Conservation (phyloP, 352 stramenopile genomes). For the Phytophthora lateralis region DNA sequence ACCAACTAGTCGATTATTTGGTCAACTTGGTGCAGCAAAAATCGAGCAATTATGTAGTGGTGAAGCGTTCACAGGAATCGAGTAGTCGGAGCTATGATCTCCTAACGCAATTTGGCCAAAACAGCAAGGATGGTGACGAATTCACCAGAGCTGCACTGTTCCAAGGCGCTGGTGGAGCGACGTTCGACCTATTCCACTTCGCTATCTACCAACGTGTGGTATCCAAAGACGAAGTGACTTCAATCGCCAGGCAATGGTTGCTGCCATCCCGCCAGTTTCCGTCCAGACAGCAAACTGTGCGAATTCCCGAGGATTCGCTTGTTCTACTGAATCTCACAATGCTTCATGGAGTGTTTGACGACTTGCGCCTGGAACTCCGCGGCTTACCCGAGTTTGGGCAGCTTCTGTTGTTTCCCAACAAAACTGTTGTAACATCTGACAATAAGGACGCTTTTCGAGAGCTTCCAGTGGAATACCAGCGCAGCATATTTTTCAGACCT, state of each 20-base stretch:
- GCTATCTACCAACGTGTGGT: constrained; percentile 57
- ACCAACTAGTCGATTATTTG: constrained; percentile 64
- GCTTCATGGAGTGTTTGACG: constrained; percentile 66
- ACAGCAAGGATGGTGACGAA: constrained; percentile 6
- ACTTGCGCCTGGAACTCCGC: constrained; percentile 58
- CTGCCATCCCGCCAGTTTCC: constrained; percentile 53
- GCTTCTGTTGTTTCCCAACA: constrained; percentile 60
- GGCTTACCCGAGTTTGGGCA: constrained; percentile 51
- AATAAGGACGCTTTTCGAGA: constrained; percentile 52
- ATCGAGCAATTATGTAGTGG: constrained; percentile 16
- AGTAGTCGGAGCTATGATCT: constrained; percentile 5
- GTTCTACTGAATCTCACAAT: constrained; percentile 56
- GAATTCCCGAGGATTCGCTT: constrained; percentile 51
- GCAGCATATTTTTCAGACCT: constrained; percentile 56
- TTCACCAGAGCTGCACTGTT: constrained; percentile 42
- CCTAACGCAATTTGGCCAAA: not conserved
- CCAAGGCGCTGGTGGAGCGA: constrained; percentile 48
- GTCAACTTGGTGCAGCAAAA: constrained; percentile 48
- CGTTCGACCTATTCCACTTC: constrained; percentile 79
- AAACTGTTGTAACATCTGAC: constrained; percentile 35
- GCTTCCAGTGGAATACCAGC: constrained; percentile 52
- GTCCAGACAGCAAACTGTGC: constrained; percentile 31
- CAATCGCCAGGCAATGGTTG: constrained; percentile 38
- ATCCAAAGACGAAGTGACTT: constrained; percentile 27
- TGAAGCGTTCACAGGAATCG: constrained; percentile 8